Evolutionary conservation across 1,284 basidiomycete species (phyloP), one percentile per base, ranked within the genome.

Genomic region (Apiotrichum akiyoshidainum): DNA sequence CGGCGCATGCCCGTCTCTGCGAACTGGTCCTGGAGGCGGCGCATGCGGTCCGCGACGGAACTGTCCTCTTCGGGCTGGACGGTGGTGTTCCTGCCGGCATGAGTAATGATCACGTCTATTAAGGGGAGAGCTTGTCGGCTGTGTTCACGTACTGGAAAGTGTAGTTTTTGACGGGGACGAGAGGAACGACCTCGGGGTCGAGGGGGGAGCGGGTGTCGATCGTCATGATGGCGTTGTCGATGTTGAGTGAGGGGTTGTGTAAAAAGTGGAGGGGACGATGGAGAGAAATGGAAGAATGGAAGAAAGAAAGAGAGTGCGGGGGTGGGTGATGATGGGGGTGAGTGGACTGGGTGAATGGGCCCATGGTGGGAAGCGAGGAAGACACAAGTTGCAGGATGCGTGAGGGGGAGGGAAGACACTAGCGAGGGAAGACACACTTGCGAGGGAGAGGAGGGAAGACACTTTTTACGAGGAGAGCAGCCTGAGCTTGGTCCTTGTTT

Each of bases 21-120:
- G 83, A 94, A 98, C 75, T 98, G 95, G 75, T 92, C 92, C 76
- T 97, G 90, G 4, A 95, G 83, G 10, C 91, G 85, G 73, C 91
- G 88, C 17, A 95, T 81, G 56, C 91, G 87, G 14, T 90, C 89
- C 4, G 90, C 88, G 0, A 97, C 94, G 0, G 92, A 95, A 0
- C 92, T 89, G 70, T 97, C 94, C 74, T 98, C 95, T 73, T 98
- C 95, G 8, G 92, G 91, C 75, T 97, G 94, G 0, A 90, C 86
- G 10, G 55, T 45, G 3, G 63, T 65, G 59, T 57, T 61, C 44
- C 63, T 65, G 47, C 1, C 16, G 19, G 26, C 4, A n/a, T 54
- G 21, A 51, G 52, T 6, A 9, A n/a, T 10, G 16, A 48, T 1
- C n/a, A 40, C 5, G 17, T 16, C 10, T 33, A 33, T 34, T 11